Evolutionary conservation across 108 stramenopile genomes (phyloP).

Genomic region (Schizochytrium sp.): DNA sequence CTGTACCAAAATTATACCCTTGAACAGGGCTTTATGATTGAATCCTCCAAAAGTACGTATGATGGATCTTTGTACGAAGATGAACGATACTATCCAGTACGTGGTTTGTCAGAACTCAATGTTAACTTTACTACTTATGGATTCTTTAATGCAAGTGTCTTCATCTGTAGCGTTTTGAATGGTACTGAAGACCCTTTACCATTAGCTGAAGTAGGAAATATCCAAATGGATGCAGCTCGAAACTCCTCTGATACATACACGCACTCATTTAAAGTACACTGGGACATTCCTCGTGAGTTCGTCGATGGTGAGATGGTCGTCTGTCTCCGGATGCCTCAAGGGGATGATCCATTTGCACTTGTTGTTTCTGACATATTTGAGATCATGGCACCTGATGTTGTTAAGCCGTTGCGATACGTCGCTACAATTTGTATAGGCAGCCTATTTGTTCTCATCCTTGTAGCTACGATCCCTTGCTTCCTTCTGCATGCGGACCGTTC

Average conservation of each 20-base stretch:
- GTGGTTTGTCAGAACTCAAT: background rate
- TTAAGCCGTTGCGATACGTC: background rate
- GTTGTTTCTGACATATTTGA: constrained; percentile 9
- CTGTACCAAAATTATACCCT: background rate
- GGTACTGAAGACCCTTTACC: background rate
- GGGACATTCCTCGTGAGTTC: background rate
- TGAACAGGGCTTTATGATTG: constrained; percentile 26
- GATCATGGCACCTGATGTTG: background rate
- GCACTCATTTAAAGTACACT: background rate
- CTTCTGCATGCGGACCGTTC: background rate
- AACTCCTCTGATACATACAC: background rate
- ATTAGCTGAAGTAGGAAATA: background rate
- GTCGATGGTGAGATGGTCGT: constrained; percentile 18
- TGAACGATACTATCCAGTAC: background rate
- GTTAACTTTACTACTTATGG: constrained; percentile 21
- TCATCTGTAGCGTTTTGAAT: background rate
- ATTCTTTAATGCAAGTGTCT: constrained; percentile 10
- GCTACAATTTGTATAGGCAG: background rate
- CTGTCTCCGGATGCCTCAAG: background rate
- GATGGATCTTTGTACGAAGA: constrained; percentile 27
- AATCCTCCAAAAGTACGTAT: constrained; percentile 8
- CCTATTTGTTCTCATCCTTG: background rate
- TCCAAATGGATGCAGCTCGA: background rate
- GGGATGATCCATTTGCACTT: background rate
- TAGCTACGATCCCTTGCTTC: background rate